These are phyloP conservation scores for Linnemannia hyalina DNA, from an alignment of 192 early-diverging fungal genomes.

Conservation along the genomic window DNA sequence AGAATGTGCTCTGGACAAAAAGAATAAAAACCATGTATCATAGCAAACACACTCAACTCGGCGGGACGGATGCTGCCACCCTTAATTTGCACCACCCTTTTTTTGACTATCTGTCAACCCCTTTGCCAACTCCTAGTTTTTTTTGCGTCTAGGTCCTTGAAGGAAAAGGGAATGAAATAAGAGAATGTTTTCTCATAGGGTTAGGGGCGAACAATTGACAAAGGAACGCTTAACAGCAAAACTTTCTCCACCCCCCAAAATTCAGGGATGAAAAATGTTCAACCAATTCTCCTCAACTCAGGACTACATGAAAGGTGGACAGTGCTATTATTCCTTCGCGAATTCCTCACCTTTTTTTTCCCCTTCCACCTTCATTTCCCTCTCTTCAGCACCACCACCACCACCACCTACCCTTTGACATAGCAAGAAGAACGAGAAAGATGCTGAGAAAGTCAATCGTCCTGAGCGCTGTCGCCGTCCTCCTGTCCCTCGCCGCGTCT, in stretches of 20 bases:
- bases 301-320: background rate
- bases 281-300: too few species aligned
- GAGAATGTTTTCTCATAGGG: background rate
- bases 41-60: background rate
- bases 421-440: background rate
- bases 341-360: background rate
- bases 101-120: background rate
- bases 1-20: background rate
- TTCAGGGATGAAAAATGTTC: background rate
- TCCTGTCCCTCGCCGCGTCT: conserved; percentile 6
- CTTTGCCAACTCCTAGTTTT: background rate
- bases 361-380: too few species aligned
- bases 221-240: too few species aligned
- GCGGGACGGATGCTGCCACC: too few species aligned
- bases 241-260: background rate
- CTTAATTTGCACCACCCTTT: background rate
- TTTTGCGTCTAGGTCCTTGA: background rate
- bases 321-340: background rate
- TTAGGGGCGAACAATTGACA: background rate
- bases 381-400: too few species aligned
- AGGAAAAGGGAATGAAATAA: background rate
- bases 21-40: conserved; percentile 6
- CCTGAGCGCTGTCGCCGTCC: background rate
- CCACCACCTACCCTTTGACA: background rate
- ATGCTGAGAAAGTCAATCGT: conserved; percentile 4